These are phyloP conservation scores for Posidonia oceanica DNA, from an alignment of 116 monocot species.

Conservation along the genomic window DNA sequence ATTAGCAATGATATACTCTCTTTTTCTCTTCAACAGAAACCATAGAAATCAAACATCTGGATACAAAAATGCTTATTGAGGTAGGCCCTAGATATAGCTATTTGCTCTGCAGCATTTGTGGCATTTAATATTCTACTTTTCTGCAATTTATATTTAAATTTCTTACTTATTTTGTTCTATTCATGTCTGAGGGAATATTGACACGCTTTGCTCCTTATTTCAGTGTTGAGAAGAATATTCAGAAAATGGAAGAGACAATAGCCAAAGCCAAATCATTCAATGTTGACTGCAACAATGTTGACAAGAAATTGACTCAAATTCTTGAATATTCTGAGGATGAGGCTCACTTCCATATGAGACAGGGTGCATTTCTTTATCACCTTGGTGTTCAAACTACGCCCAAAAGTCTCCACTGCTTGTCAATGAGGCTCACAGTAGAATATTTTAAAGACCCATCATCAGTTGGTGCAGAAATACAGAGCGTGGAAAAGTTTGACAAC, in stretches of 20 bases:
- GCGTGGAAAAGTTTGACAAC: constrained; percentile 26
- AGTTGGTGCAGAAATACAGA: constrained; percentile 16
- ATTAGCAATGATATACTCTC: no score
- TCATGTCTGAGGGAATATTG: not conserved
- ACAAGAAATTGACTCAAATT: constrained; percentile 86
- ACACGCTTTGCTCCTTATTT: constrained; percentile 9
- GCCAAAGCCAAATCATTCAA: constrained; percentile 53
- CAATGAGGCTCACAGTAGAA: constrained; percentile 85
- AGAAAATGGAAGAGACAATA: constrained; percentile 70
- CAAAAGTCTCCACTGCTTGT: constrained; percentile 88
- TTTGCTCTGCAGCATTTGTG: no score
- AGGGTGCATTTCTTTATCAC: constrained; percentile 89
- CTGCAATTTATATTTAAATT: no score
- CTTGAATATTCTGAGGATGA: constrained; percentile 88
- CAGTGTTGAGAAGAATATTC: constrained; percentile 55
- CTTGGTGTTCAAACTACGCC: constrained; percentile 91
- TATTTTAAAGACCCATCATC: constrained; percentile 48
- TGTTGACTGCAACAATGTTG: constrained; percentile 79
- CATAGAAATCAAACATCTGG: no score
- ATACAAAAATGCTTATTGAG: no score
- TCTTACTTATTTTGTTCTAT: no score
- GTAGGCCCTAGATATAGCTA: no score
- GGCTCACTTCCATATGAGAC: constrained; percentile 87
- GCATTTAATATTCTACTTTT: no score
- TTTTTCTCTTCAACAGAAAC: no score